Evolutionary conservation across 2,329 filamentous ascomycete genomes (phyloP), one percentile per base, ranked within the genome.

Genomic region (Diplodia seriata): DNA sequence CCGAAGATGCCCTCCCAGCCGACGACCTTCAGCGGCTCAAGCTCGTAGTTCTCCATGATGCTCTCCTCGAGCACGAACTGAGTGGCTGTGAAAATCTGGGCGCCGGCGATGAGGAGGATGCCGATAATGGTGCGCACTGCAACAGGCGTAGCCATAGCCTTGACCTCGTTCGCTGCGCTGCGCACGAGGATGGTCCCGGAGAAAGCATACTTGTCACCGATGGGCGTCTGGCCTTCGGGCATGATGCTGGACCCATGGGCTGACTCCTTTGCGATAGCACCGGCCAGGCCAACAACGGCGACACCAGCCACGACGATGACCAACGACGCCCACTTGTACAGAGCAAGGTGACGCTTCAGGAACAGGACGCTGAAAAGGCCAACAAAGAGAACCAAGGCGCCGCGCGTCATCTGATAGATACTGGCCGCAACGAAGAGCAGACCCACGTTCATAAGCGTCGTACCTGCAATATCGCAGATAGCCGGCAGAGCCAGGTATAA

Each of bases 351-450:
- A 57, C 93, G 88, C 74, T 88, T 90, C 68, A 99, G 84, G 79
- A 99, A 98, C 14, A 97, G 75, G 33, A 99, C 94, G 75, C 93
- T 97, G 81, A 99, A 97, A 0, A 98, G 82, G 0, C 95, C 95
- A 23, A 99, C 95, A 74, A 99, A 99, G 7, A 99, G 85, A 3
- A 99, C 94, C 51, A 99, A 85, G 0, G 95, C 95, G 9, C 95
- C 95, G 69, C 95, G 86, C 1, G 94, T 98, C 95, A 99, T 99
- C 81, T 99, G 95, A 81, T 97, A 99, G 75, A 99, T 97, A 69
- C 92, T 96, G 1, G 95, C 93, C 14, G 92, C 95, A 29, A 98
- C 94, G 77, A 98, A 94, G 59, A 98, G 85, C 72, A 99, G 85
- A 3, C 95, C 95, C 4, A 93, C 91, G 76, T 99, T 99, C 94